Percentiles rank a stretch among this genome's conserved stretches.
phyloP scores from a whole-genome alignment of 441 rosid species.

The Syzygium syzygioides region DNA sequence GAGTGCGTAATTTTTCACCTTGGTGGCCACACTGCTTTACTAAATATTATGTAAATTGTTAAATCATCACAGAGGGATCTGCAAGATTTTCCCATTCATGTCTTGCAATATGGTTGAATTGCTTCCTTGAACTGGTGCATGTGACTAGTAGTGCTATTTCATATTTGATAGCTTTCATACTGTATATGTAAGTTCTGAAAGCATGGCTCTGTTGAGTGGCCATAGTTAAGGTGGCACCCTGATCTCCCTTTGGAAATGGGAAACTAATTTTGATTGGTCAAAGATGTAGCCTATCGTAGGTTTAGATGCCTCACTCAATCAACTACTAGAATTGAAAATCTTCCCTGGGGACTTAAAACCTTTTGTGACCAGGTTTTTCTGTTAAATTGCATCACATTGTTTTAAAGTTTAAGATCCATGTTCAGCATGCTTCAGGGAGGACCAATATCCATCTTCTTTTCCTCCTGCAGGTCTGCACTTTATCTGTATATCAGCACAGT shows the following conservation, averaged over 20 bases:
- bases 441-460: background rate
- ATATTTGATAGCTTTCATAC: background rate
- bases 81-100: background rate
- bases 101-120: background rate
- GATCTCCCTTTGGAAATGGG: background rate
- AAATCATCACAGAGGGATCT: background rate
- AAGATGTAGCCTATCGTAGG: background rate
- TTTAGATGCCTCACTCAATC: background rate
- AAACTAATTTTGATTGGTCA: background rate
- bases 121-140: background rate
- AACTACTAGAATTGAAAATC: background rate
- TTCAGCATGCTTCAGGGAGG: background rate
- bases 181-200: background rate
- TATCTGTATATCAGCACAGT: constrained; percentile 76
- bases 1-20: background rate
- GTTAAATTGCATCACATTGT: background rate
- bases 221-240: background rate
- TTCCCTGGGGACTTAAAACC: background rate
- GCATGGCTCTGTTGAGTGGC: background rate
- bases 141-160: background rate
- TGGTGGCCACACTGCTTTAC: background rate
- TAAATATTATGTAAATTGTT: background rate
- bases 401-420: background rate
- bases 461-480: constrained; percentile 56
- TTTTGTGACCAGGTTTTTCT: background rate